Conservation (phyloP, 2,329 filamentous ascomycete species). For the Aspergillus persii region DNA sequence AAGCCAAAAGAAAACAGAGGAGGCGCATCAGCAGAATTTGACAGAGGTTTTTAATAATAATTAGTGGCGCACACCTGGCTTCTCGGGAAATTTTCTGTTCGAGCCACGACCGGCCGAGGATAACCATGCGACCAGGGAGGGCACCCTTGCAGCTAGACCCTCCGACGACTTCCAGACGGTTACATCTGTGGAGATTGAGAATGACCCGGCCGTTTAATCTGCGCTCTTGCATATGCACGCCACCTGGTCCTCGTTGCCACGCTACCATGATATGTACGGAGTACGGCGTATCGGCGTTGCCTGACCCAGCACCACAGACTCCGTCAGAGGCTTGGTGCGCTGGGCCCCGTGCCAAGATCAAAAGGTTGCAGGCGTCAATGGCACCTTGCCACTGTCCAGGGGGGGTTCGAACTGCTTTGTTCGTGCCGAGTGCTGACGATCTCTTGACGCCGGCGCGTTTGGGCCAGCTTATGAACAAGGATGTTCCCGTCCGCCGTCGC, state of each 20-base stretch:
- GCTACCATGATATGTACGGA: neutral
- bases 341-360: neutral
- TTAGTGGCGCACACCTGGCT: neutral
- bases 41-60: neutral
- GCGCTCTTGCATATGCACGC: neutral
- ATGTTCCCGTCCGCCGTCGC: neutral
- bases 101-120: neutral
- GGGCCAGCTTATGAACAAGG: neutral
- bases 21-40: no score
- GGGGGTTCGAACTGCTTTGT: no score
- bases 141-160: neutral
- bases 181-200: neutral
- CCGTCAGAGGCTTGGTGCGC: neutral
- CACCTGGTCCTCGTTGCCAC: neutral
- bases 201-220: neutral
- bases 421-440: neutral
- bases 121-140: neutral
- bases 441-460: neutral
- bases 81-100: neutral
- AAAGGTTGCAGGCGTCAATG: neutral
- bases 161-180: neutral
- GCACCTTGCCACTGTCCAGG: neutral
- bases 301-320: neutral
- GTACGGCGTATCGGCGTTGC: neutral
- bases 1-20: neutral